Percentiles rank a stretch among this genome's conserved stretches.
Evolutionary conservation across 2,329 filamentous ascomycete species (phyloP).

Genomic region (Xylariaceae sp.): DNA sequence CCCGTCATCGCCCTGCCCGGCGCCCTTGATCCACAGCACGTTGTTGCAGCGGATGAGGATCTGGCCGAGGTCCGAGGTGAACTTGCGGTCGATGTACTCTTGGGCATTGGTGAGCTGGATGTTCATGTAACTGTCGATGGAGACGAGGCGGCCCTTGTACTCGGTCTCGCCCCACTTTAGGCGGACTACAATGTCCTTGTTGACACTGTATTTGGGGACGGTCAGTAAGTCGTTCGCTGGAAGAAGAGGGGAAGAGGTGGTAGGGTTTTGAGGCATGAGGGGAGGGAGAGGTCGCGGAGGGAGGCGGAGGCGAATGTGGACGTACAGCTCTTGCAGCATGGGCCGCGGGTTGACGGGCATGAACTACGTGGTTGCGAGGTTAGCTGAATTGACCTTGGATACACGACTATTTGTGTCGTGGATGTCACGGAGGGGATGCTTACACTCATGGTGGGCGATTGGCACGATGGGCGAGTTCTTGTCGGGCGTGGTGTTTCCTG

Average conservation of each 20-base stretch:
- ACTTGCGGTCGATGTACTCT: slow-evolving; percentile 87
- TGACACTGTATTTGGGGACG: slow-evolving; percentile 53
- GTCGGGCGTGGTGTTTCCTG: slow-evolving; percentile 2
- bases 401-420: neutral
- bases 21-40: slow-evolving; percentile 81
- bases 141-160: slow-evolving; percentile 90
- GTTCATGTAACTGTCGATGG: slow-evolving; percentile 98
- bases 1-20: slow-evolving; percentile 44
- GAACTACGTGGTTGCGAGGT: slow-evolving; percentile 48
- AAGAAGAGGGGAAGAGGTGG: slow-evolving; percentile 2
- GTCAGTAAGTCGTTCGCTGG: neutral
- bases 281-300: slow-evolving; percentile 2
- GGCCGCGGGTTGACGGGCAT: slow-evolving; percentile 95
- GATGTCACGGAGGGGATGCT: slow-evolving; percentile 6
- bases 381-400: neutral
- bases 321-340: slow-evolving; percentile 87
- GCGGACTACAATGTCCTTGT: slow-evolving; percentile 84
- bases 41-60: slow-evolving; percentile 98
- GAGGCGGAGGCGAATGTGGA: slow-evolving; percentile 18
- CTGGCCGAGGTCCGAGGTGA: slow-evolving; percentile 78
- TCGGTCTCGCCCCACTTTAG: slow-evolving; percentile 98
- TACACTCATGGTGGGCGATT: slow-evolving; percentile 32
- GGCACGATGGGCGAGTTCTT: slow-evolving; percentile 9
- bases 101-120: slow-evolving; percentile 86
- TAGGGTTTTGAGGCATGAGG: neutral